Evolutionary conservation across 202 grass and related monocot species (phyloP).

Genomic region (Tripidium arundinaceum): DNA sequence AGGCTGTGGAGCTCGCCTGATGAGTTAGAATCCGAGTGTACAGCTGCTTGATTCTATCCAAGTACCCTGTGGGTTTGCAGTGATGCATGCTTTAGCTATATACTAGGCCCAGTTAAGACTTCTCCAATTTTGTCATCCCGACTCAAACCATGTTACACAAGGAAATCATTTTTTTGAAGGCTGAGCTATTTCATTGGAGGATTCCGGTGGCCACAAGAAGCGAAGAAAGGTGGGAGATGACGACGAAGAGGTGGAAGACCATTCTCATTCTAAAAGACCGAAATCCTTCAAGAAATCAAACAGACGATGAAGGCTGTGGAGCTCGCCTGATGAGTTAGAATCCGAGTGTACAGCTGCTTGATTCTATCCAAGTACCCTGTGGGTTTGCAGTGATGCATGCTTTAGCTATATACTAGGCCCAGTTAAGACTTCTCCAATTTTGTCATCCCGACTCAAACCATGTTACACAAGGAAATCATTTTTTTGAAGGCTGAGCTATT

Average conservation of each 20-base stretch:
- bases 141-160: neutral
- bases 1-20: neutral
- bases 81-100: neutral
- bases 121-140: neutral
- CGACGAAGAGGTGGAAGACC: neutral
- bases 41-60: neutral
- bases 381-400: no score
- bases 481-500: neutral
- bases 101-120: neutral
- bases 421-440: neutral
- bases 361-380: no score
- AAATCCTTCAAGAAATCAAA: no score
- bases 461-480: neutral
- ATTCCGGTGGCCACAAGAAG: no score
- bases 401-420: no score
- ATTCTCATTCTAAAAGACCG: neutral
- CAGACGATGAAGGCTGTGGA: no score
- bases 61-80: neutral
- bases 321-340: no score
- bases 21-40: conserved; percentile 12
- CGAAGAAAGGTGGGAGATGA: neutral
- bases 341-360: no score
- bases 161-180: neutral
- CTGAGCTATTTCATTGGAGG: neutral
- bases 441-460: neutral